Evolutionary conservation across 768 basidiomycete genomes (phyloP).

Genomic region (Xerocomellus amylosporus): DNA sequence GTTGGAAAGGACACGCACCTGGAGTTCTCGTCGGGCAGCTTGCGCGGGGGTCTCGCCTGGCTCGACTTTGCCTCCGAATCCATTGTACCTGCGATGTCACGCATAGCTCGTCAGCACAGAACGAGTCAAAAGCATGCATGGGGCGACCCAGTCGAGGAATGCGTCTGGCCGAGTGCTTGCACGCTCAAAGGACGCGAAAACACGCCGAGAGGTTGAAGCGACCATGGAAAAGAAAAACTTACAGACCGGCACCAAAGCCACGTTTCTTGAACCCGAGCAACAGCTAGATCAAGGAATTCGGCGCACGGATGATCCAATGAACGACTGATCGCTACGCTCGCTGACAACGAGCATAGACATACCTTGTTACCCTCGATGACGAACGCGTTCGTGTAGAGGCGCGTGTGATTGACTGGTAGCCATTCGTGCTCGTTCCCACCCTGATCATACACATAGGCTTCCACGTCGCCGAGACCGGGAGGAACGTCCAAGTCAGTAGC

Average conservation of each 20-base stretch:
- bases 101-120: neutral
- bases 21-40: conserved; percentile 75
- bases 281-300: conserved; percentile 53
- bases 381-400: conserved; percentile 70
- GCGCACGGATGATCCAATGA: neutral
- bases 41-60: conserved; percentile 60
- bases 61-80: conserved; percentile 89
- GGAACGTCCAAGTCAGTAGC: conserved; percentile 27
- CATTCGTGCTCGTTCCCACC: conserved; percentile 45
- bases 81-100: conserved; percentile 61
- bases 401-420: conserved; percentile 41
- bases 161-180: neutral
- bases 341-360: neutral
- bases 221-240: conserved; percentile 18
- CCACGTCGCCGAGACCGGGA: conserved; percentile 39
- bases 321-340: neutral
- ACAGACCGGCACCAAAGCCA: conserved; percentile 69
- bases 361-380: conserved; percentile 54
- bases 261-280: conserved; percentile 78
- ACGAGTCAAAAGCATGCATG: neutral
- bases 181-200: neutral
- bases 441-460: conserved; percentile 31
- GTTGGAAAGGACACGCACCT: conserved; percentile 39
- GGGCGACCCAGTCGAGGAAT: neutral
- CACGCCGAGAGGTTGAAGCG: neutral